Base-by-base conservation (phyloP, 768 basidiomycete species). In the Austroboletus eburneus region DNA sequence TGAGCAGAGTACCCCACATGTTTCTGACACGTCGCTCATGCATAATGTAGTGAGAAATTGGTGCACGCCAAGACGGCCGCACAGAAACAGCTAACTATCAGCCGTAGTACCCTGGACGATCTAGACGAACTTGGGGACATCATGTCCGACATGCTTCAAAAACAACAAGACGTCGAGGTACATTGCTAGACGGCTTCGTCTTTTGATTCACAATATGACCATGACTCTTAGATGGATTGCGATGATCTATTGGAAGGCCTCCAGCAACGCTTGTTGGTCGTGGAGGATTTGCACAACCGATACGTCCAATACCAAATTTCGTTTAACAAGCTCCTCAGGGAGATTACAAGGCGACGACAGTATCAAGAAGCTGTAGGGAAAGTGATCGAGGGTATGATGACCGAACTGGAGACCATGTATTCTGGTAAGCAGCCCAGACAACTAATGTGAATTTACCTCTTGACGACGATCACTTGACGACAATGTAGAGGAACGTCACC, bases 51-150 rank as follows among this genome's bases (percentile, higher is more conserved):
- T 49, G 71, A 78, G 42, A 67, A 76, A 32, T 62, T 91, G 21
- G 50, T 67, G 9, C 57, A 69, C 14, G 68, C 70, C 4, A 79
- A 77, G 51, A 65, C 67, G 13, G 56, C 61, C 5, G 69, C 71
- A 10, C 71, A 74, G 50, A 69, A 72, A 43, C 74, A 76, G 52
- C 54, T 88, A 9, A 71, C 75, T 17, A 69, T 72, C 33, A 76
- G 84, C 18, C 59, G 67, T 13, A 65, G 56, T 27, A 74, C 72
- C 13, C 64, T 91, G 23, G 74, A 80, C 41, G 79, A 87, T 55
- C 71, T 91, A 17, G 87, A 91, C 39, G 81, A 85, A 54, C 73
- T 91, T 4, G 89, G 82, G 2, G 81, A 85, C 17, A 86, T 89
- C 42, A 88, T 91, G 82, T 70, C 72, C 0, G 83, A 84, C 43